A percentile compares a stretch with the other conserved stretches of the same genome.
Conservation (phyloP, 2,329 filamentous ascomycete genomes). For the Trichoderma koningiopsis region DNA sequence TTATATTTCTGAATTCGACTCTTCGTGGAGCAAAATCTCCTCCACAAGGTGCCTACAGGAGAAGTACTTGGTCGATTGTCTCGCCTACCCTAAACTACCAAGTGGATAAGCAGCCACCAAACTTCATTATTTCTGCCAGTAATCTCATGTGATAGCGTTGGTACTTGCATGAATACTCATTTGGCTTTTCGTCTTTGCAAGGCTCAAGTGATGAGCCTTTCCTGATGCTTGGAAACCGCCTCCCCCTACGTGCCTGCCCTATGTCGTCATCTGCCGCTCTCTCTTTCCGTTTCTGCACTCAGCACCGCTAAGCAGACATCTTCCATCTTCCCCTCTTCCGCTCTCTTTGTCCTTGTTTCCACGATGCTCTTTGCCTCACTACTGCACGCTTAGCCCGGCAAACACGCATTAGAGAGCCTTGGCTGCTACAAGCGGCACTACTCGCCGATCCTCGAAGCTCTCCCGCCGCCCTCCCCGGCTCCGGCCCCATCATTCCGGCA, state of each 20-base stretch:
- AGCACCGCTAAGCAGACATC: not conserved
- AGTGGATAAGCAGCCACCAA: no score
- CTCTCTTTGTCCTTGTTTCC: not conserved
- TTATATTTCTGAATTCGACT: no score
- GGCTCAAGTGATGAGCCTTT: not conserved
- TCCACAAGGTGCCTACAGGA: no score
- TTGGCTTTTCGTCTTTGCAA: not conserved
- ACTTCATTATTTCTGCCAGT: no score
- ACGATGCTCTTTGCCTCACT: not conserved
- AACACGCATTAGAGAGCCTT: not conserved
- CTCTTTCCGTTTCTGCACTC: not conserved
- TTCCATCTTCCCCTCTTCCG: not conserved
- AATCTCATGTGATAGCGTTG: no score
- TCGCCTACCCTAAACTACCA: no score
- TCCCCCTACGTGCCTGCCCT: not conserved
- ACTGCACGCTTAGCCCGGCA: not conserved
- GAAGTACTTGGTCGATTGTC: no score
- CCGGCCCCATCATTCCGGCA: constrained; percentile 21
- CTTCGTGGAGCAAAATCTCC: no score
- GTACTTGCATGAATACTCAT: not conserved
- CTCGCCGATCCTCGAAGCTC: constrained; percentile 18
- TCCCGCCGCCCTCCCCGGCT: constrained; percentile 8
- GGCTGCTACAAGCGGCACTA: not conserved
- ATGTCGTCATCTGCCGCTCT: not conserved
- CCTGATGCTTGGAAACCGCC: not conserved